phyloP scores from a whole-genome alignment of 164 flowering plant genomes.

The Saururus chinensis region DNA sequence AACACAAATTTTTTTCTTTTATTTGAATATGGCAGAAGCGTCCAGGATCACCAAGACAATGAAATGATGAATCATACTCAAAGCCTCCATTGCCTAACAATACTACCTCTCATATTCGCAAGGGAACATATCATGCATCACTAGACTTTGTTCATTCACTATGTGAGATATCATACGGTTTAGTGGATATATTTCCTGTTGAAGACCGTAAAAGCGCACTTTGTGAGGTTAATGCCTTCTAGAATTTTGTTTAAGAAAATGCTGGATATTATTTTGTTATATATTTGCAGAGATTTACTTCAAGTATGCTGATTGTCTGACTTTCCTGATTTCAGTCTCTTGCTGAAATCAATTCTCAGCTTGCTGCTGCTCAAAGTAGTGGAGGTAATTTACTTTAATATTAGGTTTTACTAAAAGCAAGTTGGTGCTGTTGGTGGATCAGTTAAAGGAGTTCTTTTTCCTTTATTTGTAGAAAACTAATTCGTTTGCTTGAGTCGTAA shows the following conservation, averaged over 20 bases:
- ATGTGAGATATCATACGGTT: conserved; percentile 91
- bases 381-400: conserved; percentile 59
- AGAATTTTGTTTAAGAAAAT: background rate
- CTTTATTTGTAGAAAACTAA: background rate
- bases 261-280: background rate
- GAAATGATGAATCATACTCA: conserved; percentile 40
- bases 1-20: background rate
- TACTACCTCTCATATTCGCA: conserved; percentile 64
- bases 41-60: conserved; percentile 67
- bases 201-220: conserved; percentile 97
- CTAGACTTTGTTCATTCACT: conserved; percentile 84
- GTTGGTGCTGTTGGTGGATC: background rate
- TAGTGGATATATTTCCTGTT: conserved; percentile 89
- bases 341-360: conserved; percentile 66
- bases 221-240: conserved; percentile 52
- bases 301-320: conserved; percentile 10
- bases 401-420: background rate
- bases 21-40: conserved; percentile 34
- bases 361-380: conserved; percentile 62
- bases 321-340: conserved; percentile 60
- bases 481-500: too few species aligned
- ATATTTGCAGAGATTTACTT: conserved; percentile 1
- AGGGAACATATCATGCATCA: conserved; percentile 88
- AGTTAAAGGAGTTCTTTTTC: too few species aligned
- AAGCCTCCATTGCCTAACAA: conserved; percentile 84